Evolutionary conservation across 2,329 filamentous ascomycete species (phyloP).

Genomic region (Talaromyces sp.): DNA sequence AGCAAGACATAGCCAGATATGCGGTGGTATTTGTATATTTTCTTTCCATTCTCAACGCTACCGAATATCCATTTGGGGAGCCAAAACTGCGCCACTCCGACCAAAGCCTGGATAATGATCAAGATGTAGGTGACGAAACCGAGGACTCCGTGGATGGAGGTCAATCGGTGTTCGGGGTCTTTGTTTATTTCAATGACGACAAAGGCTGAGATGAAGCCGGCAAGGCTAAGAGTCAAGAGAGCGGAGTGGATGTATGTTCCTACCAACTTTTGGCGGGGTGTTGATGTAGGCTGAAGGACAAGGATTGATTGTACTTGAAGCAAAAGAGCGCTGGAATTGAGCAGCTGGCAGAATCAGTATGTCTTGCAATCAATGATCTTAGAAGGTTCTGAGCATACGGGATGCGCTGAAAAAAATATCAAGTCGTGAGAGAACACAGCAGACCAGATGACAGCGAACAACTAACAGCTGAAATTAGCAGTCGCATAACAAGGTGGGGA

Average conservation of each 20-base stretch:
- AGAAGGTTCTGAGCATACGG: slow-evolving; percentile 57
- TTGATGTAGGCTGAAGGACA: slow-evolving; percentile 81
- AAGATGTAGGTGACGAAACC: slow-evolving; percentile 72
- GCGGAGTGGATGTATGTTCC: slow-evolving; percentile 64
- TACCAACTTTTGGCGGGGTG: slow-evolving; percentile 65
- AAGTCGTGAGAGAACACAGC: slow-evolving; percentile 67
- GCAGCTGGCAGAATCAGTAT: slow-evolving; percentile 35
- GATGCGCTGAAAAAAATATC: slow-evolving; percentile 85
- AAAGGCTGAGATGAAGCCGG: slow-evolving; percentile 41
- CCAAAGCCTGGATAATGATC: slow-evolving; percentile 67
- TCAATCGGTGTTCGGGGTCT: slow-evolving; percentile 61
- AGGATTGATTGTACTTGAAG: slow-evolving; percentile 76
- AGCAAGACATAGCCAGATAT: slow-evolving; percentile 71
- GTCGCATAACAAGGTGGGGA: background rate
- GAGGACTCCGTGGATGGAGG: slow-evolving; percentile 75
- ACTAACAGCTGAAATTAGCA: slow-evolving; percentile 37
- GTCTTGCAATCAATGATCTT: background rate
- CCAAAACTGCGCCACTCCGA: slow-evolving; percentile 82
- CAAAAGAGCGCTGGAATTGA: slow-evolving; percentile 65
- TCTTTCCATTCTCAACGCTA: slow-evolving; percentile 73
- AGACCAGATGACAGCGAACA: slow-evolving; percentile 74
- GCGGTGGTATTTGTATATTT: slow-evolving; percentile 87
- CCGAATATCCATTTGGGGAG: slow-evolving; percentile 67
- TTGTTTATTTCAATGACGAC: slow-evolving; percentile 69
- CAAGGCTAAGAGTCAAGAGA: slow-evolving; percentile 58